A percentile compares a stretch with the other conserved stretches of the same genome.
Evolutionary conservation across 2,329 filamentous ascomycete genomes (phyloP).

Genomic region (Colletotrichum acutatum): DNA sequence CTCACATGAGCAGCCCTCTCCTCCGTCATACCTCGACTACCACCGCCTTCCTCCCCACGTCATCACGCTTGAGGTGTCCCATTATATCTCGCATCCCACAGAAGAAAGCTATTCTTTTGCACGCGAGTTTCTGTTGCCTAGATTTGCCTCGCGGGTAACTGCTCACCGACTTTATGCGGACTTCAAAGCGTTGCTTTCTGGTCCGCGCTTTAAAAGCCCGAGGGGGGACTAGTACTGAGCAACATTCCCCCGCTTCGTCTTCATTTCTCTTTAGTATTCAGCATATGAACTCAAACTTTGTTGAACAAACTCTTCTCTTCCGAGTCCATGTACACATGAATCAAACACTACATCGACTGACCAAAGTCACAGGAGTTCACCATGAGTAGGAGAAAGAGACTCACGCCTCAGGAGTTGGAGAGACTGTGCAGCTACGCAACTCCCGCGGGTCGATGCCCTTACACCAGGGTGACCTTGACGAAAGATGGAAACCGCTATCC

Average conservation of each 20-base stretch:
- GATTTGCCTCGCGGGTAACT: conserved; percentile 1
- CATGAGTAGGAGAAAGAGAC: conserved; percentile 16
- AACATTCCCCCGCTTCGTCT: neutral
- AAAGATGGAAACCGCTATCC: conserved; percentile 17
- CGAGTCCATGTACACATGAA: neutral
- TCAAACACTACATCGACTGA: too few relatives aligned
- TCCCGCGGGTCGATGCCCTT: conserved; percentile 22
- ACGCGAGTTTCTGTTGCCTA: neutral
- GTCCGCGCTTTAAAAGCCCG: neutral
- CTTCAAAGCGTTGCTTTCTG: neutral
- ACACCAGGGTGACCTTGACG: conserved; percentile 20
- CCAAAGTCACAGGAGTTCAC: neutral
- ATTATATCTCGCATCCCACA: neutral
- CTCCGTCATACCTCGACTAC: neutral
- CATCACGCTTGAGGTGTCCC: neutral
- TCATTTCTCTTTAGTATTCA: neutral
- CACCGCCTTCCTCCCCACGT: neutral
- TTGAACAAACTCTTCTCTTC: neutral
- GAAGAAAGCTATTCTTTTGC: neutral
- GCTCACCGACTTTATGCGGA: conserved; percentile 22
- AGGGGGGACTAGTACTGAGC: neutral
- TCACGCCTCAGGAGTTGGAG: conserved; percentile 23
- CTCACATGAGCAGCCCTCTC: neutral
- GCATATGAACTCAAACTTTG: too few relatives aligned
- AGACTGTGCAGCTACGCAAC: conserved; percentile 28